Conservation (phyloP, 2,329 filamentous ascomycete species). For the Ophiobolus disseminans region DNA sequence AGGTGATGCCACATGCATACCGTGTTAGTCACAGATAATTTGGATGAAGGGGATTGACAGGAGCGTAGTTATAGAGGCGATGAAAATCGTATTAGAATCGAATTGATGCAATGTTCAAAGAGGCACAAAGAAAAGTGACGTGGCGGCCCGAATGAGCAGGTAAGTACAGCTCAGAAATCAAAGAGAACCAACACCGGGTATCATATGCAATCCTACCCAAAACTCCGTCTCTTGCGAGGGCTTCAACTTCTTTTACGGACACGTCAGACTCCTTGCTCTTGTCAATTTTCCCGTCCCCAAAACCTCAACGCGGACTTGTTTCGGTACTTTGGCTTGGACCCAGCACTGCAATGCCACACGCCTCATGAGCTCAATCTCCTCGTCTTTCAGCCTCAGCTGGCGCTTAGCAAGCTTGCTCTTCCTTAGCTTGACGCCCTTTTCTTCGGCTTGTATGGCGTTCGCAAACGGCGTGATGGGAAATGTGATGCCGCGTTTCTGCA, state of each 20-base stretch:
- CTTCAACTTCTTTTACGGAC: constrained; percentile 25
- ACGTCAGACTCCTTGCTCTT: constrained; percentile 41
- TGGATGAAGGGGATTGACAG: no score
- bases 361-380: constrained; percentile 53
- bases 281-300: constrained; percentile 21
- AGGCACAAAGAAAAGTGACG: no score
- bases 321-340: constrained; percentile 43
- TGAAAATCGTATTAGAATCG: no score
- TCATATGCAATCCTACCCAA: constrained; percentile 3
- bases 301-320: constrained; percentile 31
- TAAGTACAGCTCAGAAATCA: no score
- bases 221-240: background rate
- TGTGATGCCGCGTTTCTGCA: constrained; percentile 26
- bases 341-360: constrained; percentile 53
- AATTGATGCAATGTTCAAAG: no score
- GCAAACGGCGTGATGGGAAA: constrained; percentile 23
- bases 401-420: constrained; percentile 55
- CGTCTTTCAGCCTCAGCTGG: constrained; percentile 53
- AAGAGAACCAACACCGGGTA: background rate
- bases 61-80: no score
- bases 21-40: no score
- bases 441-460: constrained; percentile 12
- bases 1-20: no score
- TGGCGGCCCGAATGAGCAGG: no score
- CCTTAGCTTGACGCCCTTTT: constrained; percentile 38